Evolutionary conservation across 768 basidiomycete genomes (phyloP), one percentile per base, ranked within the genome.

Genomic region (Podaxis sp.): DNA sequence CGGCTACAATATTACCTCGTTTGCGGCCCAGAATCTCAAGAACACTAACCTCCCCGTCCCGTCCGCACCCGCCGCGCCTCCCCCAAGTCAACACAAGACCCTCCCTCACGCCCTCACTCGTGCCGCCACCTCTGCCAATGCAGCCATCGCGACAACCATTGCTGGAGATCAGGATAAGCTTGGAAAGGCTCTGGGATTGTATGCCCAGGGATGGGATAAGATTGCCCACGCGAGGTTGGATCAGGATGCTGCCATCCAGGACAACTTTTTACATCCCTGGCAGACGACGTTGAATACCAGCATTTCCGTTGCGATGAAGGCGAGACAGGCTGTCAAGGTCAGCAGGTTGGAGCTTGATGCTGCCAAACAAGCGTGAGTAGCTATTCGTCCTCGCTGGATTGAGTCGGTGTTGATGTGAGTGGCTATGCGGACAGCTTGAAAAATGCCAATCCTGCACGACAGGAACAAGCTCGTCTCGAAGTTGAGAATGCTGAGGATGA

Each of bases 401-500:
- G 49, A 22, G 39, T 61, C 19, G 15, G 40, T 12, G 15, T 12
- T 59, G 33, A 33, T 60, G 8, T 33, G 33, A 33, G 33, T 33
- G 19, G 40, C 57, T 55, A 17, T 58, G 28, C 17, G 28, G 52
- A 17, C 67, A 96, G 95, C 13, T 75, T 97, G 68, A 97, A 97
- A 84, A 87, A 76, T 49, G 88, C 93, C 0, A 74, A 71, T 64
- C 87, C 91, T 0, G 76, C 86, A 17, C 92, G 81, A 77, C 93
- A 96, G 73, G 97, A 99, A 72, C 95, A 97, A 57, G 92, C 95
- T 3, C 81, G 92, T 53, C 86, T 97, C 22, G 93, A 96, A 68
- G 92, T 94, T 9, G 92, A 95, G 84, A 94, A 94, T 65, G 92
- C 92, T 8, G 92, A 95, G 69, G 97, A 99, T 73, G 94, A 96